Evolutionary conservation across 2,329 filamentous ascomycete species (phyloP), one percentile per base, ranked within the genome.

Genomic region (Sclerotinia trifoliorum): DNA sequence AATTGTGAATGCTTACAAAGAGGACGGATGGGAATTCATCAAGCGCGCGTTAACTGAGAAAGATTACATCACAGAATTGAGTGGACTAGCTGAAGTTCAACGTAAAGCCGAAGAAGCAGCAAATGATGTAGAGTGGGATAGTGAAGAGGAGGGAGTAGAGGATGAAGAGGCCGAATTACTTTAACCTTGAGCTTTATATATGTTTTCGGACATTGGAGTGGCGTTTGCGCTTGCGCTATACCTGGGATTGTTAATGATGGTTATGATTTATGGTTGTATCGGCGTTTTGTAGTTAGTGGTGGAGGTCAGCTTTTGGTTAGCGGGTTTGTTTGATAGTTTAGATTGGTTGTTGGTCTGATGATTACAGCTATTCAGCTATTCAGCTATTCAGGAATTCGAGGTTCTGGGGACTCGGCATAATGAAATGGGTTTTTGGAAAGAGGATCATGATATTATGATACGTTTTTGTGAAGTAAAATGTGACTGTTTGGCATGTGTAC

Each of bases 21-120:
- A 79, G 2, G 85, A 89, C 57, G 89, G 88, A 0, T 96, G 92
- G 91, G 85, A 82, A 0, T 96, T 96, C 77, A 86, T 95, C 46
- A 89, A 89, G 80, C 83, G 84, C 68, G 92, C 92, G 0, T 79
- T 95, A 19, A 86, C 88, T 69, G 90, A 94, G 78, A 88, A 88
- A 75, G 89, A 92, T 1, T 95, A 90, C 76, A 90, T 96, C 0
- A 87, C 90, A 42, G 91, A 94, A 77, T 81, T 94, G 46, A 91
- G 88, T 46, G 90, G 90, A 0, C 77, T 93, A 55, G 88, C 88
- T 0, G 90, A 93, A 77, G 88, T 93, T n/a, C 87, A 89, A 77
- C 80, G 85, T 29, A 78, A 78, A 69, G 86, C 86, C 0, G 85
- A 87, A 73, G 82, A 81, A 42, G 74, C 76, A n/a, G 75, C 75